Percentiles rank a stretch among this genome's conserved stretches.
Evolutionary conservation across 2,329 filamentous ascomycete genomes (phyloP).

Genomic region (Elsinoe perseae): DNA sequence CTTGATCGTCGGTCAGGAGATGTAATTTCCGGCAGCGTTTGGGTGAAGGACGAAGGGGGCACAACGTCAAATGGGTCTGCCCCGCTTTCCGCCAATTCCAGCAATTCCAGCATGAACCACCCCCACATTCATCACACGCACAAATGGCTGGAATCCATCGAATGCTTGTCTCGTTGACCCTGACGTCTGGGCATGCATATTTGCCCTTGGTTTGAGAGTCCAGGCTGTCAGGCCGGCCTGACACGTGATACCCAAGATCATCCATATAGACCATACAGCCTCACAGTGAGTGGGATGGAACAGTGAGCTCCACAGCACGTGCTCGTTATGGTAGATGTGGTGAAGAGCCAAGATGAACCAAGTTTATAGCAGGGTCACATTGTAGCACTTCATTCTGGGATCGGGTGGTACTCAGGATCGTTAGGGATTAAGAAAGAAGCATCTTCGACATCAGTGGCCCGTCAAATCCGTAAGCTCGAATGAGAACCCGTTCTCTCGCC

Average conservation of each 20-base stretch:
- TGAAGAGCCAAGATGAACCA: not conserved
- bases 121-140: conserved; percentile 4
- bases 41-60: conserved; percentile 9
- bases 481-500: conserved; percentile 14
- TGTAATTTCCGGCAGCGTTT: conserved; percentile 8
- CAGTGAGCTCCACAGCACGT: no score
- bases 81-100: not conserved
- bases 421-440: conserved; percentile 11
- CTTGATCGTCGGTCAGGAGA: not conserved
- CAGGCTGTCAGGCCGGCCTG: not conserved
- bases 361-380: not conserved
- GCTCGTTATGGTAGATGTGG: no score
- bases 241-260: not conserved
- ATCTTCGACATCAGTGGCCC: not conserved
- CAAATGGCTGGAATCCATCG: not conserved
- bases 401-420: conserved; percentile 8
- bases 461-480: conserved; percentile 7
- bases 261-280: not conserved
- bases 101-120: not conserved
- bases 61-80: no score
- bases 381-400: conserved; percentile 2
- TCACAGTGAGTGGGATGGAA: no score
- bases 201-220: not conserved
- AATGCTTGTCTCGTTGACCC: conserved; percentile 13
- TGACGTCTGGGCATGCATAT: conserved; percentile 1